Base-by-base conservation (phyloP, 2,329 filamentous ascomycete genomes). In the Lecanicillium sp. region DNA sequence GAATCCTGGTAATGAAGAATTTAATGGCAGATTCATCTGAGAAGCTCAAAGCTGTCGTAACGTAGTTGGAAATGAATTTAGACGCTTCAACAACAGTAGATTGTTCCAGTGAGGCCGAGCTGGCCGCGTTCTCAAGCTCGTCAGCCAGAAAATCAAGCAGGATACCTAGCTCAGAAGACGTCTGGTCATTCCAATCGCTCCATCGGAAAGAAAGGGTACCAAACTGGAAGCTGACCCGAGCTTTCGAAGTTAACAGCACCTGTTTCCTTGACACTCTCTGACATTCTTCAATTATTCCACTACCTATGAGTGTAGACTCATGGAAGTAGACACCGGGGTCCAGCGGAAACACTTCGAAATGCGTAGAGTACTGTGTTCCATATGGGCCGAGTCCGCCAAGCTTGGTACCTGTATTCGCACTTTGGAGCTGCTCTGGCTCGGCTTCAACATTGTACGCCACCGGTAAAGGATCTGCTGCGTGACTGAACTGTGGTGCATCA, bases 291-390 rank as follows among this genome's bases (percentile, higher is more conserved):
- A 84, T 56, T 1, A 67, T 61, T 2, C 79, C 79, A 53, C 69
- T 72, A 7, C 81, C 81, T 37, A 84, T 63, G 23, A 83, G 59
- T 1, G 79, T 84, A 44, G 68, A 74, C 51, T 75, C 70, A 47
- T 83, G 79, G 45, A 84, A 84, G 60, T 73, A 83, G 0, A 77
- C 70, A 3, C 73, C 74, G 6, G 62, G 56, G 32, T 76, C 72
- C 24, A 84, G 63, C 15, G 80, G 79, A 45, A 82, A 81, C 4
- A 79, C 62, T 38, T 83, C 79, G 52, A 85, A 85, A 56, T 84
- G 74, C 27, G 76, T 71, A 0, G 79, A 77, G 58, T 84, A 84
- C 20, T 72, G 69, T 2, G 77, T 79, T 1, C 81, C 81, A 58
- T 79, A 82, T 1, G 78, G 77, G 0, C 75, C 78, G 7, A 85